These are phyloP conservation scores for Eucalyptus polybractea DNA, from an alignment of 345 rosid genomes.

Conservation along the genomic window DNA sequence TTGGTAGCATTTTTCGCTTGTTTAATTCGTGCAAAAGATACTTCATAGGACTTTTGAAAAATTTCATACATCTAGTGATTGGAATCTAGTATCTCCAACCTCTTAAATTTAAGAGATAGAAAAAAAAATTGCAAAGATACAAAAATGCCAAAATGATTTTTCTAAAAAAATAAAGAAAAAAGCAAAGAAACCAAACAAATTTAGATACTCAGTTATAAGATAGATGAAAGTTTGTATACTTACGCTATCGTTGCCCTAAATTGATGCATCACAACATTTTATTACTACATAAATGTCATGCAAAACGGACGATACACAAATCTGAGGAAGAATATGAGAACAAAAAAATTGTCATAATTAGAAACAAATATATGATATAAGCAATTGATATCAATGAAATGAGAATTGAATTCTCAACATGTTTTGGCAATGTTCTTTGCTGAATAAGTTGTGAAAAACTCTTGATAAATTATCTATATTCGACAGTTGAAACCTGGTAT, in stretches of 20 bases:
- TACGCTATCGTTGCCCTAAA: accelerated
- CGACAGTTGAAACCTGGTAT: accelerated
- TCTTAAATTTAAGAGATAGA: too few relatives aligned
- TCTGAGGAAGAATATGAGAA: background rate
- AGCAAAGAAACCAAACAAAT: background rate
- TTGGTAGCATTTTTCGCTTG: too few relatives aligned
- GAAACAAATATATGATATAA: background rate
- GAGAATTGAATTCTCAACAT: background rate
- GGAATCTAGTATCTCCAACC: too few relatives aligned
- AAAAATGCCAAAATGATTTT: too few relatives aligned
- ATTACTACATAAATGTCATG: background rate
- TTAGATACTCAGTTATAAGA: accelerated
- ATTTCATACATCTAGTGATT: too few relatives aligned
- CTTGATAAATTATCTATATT: background rate
- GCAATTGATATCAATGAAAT: background rate
- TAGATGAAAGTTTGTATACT: background rate
- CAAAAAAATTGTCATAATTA: background rate
- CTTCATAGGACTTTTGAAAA: too few relatives aligned
- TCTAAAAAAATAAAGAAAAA: too few relatives aligned
- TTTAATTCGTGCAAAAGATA: too few relatives aligned
- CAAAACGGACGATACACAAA: background rate
- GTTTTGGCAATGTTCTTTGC: background rate
- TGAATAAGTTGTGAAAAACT: accelerated
- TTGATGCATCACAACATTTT: background rate
- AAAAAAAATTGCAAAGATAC: too few relatives aligned